These are phyloP conservation scores for Ustilago lituana DNA, from an alignment of 1,284 basidiomycete species.

Conservation along the genomic window DNA sequence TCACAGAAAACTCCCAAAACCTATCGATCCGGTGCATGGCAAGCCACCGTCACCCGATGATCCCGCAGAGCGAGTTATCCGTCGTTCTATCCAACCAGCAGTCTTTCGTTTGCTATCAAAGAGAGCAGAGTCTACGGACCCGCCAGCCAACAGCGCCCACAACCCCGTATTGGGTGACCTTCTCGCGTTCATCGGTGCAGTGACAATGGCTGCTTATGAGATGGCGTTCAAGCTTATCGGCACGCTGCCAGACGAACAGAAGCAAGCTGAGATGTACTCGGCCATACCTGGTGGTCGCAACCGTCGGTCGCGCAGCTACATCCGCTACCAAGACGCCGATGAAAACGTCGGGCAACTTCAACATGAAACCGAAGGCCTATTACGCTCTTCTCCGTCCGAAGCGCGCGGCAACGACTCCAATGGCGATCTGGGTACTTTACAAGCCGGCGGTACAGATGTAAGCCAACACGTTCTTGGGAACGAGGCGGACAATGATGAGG, in stretches of 20 bases:
- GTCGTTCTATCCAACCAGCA: conserved; percentile 1
- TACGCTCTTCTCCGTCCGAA: conserved; percentile 9
- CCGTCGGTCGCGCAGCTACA: conserved; percentile 41
- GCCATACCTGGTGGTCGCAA: conserved; percentile 31
- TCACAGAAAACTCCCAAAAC: conserved; percentile 47
- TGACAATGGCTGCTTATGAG: conserved; percentile 66
- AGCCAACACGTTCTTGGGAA: conserved; percentile 29
- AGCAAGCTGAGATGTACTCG: conserved; percentile 47
- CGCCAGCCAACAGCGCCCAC: conserved; percentile 24
- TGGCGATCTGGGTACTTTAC: conserved; percentile 3
- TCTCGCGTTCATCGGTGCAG: conserved; percentile 60
- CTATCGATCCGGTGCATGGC: conserved; percentile 48
- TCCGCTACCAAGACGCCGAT: conserved; percentile 21
- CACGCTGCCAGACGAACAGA: conserved; percentile 57
- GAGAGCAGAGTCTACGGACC: conserved; percentile 1
- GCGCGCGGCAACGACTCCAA: neutral
- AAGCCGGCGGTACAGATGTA: neutral
- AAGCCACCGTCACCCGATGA: conserved; percentile 26
- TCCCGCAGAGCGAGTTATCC: conserved; percentile 12
- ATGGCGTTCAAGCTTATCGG: conserved; percentile 64
- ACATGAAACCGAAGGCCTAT: conserved; percentile 30
- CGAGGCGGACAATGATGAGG: conserved; percentile 26
- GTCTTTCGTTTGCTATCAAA: conserved; percentile 1
- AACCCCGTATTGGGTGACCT: conserved; percentile 59
- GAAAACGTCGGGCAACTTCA: neutral